A percentile compares a stretch with the other conserved stretches of the same genome.
Evolutionary conservation across 768 basidiomycete species (phyloP).

Genomic region (Boletales sp.): DNA sequence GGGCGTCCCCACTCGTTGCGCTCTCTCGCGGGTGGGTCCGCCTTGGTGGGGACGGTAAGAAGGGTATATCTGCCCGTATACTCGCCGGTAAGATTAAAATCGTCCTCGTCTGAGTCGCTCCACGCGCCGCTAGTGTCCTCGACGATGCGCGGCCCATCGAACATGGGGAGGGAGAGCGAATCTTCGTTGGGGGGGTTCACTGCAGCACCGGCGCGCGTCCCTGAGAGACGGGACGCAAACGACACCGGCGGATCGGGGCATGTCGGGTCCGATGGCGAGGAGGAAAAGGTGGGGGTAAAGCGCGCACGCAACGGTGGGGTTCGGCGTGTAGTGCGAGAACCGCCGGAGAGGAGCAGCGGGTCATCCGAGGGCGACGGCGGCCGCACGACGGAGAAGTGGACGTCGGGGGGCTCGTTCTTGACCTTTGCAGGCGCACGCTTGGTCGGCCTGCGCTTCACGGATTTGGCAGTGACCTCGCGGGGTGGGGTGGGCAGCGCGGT

Average conservation of each 20-base stretch:
- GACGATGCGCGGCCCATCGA: constrained; percentile 5
- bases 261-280: constrained; percentile 24
- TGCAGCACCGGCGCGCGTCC: neutral
- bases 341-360: constrained; percentile 57
- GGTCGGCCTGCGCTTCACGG: constrained; percentile 35
- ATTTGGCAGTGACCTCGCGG: constrained; percentile 47
- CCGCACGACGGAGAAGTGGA: constrained; percentile 56
- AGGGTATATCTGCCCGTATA: constrained; percentile 65
- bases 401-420: constrained; percentile 66
- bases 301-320: constrained; percentile 27
- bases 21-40: constrained; percentile 48
- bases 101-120: constrained; percentile 32
- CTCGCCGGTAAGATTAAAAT: constrained; percentile 45
- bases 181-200: constrained; percentile 2
- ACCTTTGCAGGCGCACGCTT: constrained; percentile 25
- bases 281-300: constrained; percentile 36
- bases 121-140: constrained; percentile 10
- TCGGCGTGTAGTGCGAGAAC: constrained; percentile 25
- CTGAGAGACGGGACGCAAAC: constrained; percentile 23
- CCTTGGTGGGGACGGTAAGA: constrained; percentile 56
- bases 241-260: constrained; percentile 2
- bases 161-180: constrained; percentile 15
- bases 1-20: constrained; percentile 68
- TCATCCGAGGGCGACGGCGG: constrained; percentile 77
- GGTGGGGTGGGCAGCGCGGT: constrained; percentile 62